Evolutionary conservation across 2,329 filamentous ascomycete genomes (phyloP).

Genomic region (Penicillium hesseltinei): DNA sequence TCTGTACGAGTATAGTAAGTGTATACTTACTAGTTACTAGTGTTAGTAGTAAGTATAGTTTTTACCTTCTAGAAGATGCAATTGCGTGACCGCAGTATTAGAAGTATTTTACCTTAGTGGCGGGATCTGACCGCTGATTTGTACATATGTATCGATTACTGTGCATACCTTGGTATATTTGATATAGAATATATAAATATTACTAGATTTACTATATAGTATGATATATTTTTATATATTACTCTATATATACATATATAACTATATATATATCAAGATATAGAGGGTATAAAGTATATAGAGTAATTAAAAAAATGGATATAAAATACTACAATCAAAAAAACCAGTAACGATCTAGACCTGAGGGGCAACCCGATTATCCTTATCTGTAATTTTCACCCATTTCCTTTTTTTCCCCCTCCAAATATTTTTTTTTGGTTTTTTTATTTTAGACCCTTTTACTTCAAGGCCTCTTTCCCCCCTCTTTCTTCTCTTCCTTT

Average conservation of each 20-base stretch:
- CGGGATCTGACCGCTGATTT: background rate
- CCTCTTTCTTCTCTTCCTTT: constrained; percentile 17
- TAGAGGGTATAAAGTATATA: background rate
- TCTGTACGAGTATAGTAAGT: background rate
- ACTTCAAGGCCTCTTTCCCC: constrained; percentile 14
- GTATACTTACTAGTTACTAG: background rate
- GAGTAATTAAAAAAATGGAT: background rate
- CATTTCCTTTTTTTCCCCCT: constrained; percentile 12
- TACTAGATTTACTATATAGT: no score
- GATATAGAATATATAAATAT: background rate
- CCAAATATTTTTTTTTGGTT: constrained; percentile 18
- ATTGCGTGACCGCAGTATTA: constrained; percentile 4
- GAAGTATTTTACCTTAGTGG: background rate
- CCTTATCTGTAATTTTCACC: constrained; percentile 12
- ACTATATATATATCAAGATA: background rate
- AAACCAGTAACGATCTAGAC: background rate
- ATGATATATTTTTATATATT: no score
- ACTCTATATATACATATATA: no score
- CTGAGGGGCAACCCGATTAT: constrained; percentile 8
- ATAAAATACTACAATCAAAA: background rate
- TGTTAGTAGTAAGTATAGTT: background rate
- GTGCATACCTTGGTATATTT: background rate
- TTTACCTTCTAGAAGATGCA: background rate
- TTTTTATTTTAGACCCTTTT: constrained; percentile 20
- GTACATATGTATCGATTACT: no score